Evolutionary conservation across 768 basidiomycete species (phyloP).

Genomic region (Omphalotus guepiniiformis): DNA sequence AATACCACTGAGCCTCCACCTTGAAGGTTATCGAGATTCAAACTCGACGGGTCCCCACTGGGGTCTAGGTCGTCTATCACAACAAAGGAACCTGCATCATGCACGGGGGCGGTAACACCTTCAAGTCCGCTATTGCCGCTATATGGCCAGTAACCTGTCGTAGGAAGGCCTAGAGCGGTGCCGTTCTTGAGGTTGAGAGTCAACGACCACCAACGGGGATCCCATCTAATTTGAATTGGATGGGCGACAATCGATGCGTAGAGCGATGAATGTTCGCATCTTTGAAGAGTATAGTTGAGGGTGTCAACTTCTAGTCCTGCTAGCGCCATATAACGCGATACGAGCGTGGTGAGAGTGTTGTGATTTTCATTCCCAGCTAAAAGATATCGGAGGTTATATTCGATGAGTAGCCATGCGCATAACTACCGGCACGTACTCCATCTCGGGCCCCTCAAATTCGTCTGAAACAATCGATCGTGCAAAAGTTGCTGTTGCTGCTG

Average conservation of each 20-base stretch:
- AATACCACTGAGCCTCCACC: constrained; percentile 18
- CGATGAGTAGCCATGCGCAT: not conserved
- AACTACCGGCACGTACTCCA: constrained; percentile 19
- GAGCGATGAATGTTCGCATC: constrained; percentile 13
- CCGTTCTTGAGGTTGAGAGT: constrained; percentile 24
- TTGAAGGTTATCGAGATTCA: constrained; percentile 17
- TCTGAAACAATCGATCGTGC: constrained; percentile 25
- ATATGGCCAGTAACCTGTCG: constrained; percentile 28
- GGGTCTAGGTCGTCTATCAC: constrained; percentile 1
- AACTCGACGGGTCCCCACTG: constrained; percentile 1
- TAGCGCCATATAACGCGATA: constrained; percentile 18
- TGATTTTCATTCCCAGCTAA: constrained; percentile 28
- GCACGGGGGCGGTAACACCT: constrained; percentile 21
- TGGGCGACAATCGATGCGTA: too few species aligned
- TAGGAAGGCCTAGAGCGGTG: constrained; percentile 22
- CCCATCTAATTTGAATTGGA: constrained; percentile 27
- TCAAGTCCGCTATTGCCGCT: constrained; percentile 21
- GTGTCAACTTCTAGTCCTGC: constrained; percentile 21
- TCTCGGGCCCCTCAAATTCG: constrained; percentile 25
- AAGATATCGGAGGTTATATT: not conserved
- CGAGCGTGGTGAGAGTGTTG: constrained; percentile 19
- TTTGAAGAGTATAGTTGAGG: constrained; percentile 19
- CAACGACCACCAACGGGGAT: constrained; percentile 29
- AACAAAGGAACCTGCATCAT: constrained; percentile 23
- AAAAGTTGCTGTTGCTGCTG: constrained; percentile 20